Evolutionary conservation across 2,329 filamentous ascomycete species (phyloP), one percentile per base, ranked within the genome.

Genomic region (Nigrospora sphaerica): DNA sequence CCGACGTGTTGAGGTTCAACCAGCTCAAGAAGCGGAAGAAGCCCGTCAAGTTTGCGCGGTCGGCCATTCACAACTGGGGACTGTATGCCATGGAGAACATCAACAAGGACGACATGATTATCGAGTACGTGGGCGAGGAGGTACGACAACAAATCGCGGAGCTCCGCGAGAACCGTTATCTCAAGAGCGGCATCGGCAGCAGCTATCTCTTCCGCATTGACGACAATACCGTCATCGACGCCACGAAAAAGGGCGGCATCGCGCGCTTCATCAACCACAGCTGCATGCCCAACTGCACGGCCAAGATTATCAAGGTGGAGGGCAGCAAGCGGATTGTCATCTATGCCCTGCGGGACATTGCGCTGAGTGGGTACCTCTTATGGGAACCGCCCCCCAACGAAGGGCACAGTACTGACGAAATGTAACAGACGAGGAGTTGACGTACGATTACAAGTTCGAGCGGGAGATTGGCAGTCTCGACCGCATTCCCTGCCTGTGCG

Each of bases 401-500:
- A 32, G 40, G 36, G 19, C 19, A 14, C 43, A 36, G 46, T 47
- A 50, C 61, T 62, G 51, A 64, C 53, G 42, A 46, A 53, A 48
- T 55, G 62, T 43, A 45, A 51, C 62, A 98, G 93, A 96, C 65
- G 93, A 98, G 71, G 93, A 98, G 74, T 83, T 98, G 65, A 98
- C 93, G 2, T 98, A 98, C 72, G 93, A 98, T 73, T 98, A 98
- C 79, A 98, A 98, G 69, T 98, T 98, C 66, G 93, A 98, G 73
- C 87, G 93, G 58, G 93, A 98, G 69, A 88, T 95, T 61, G 90
- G 90, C 60, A 95, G 89, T 57, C 81, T 90, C 52, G 93, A 98
- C 67, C 88, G 93, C 53, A 96, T 98, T 58, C 93, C 93, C 43
- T 98, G 93, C 73, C 83, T 98, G 43, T 98, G 93, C 67, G 93